These are phyloP conservation scores for Neurospora tetraspora DNA, from an alignment of 495 filamentous ascomycete genomes.

Conservation along the genomic window DNA sequence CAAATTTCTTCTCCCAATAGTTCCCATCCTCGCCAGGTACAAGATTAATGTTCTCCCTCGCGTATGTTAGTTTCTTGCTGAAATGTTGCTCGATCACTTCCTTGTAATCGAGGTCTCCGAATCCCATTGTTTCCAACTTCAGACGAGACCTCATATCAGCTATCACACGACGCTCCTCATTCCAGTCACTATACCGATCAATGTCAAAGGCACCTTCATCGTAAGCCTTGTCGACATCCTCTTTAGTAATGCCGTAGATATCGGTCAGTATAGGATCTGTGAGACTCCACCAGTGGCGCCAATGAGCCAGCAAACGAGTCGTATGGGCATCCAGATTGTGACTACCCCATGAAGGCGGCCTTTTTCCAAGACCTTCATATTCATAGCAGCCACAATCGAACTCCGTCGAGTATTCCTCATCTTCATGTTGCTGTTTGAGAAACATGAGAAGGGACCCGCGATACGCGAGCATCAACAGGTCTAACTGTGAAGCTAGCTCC, in stretches of 20 bases:
- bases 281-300: not conserved
- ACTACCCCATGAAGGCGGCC: not conserved
- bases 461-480: not conserved
- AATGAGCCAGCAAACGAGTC: not conserved
- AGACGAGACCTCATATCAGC: not conserved
- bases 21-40: not conserved
- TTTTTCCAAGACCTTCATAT: not conserved
- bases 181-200: too few species aligned
- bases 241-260: not conserved
- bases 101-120: not conserved
- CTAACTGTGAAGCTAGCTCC: not conserved
- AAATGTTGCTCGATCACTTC: not conserved
- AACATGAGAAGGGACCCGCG: not conserved
- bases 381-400: not conserved
- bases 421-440: not conserved
- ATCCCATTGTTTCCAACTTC: not conserved
- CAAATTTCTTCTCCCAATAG: not conserved
- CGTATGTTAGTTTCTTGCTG: not conserved
- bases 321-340: not conserved
- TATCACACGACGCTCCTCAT: not conserved
- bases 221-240: not conserved
- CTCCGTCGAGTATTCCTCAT: not conserved
- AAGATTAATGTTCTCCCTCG: not conserved
- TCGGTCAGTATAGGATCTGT: not conserved
- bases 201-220: too few species aligned